A percentile compares a stretch with the other conserved stretches of the same genome.
Evolutionary conservation across 2,329 filamentous ascomycete genomes (phyloP).

Genomic region (Xylariaceae sp.): DNA sequence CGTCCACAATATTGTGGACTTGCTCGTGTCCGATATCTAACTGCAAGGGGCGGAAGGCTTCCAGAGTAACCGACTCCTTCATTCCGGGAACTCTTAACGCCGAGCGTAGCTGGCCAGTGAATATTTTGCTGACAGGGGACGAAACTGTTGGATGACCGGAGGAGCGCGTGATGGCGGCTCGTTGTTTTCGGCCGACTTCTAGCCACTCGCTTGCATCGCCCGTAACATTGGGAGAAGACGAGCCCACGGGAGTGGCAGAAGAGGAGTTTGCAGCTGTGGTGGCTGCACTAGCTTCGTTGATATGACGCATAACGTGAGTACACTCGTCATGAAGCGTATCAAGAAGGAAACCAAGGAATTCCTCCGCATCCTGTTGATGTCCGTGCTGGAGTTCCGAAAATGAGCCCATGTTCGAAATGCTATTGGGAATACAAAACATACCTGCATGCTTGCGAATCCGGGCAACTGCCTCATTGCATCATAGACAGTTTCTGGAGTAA

Average conservation of each 20-base stretch:
- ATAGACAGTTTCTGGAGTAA: constrained; percentile 93
- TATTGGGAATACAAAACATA: constrained; percentile 40
- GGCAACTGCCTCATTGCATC: constrained; percentile 82
- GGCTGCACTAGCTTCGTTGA: constrained; percentile 29
- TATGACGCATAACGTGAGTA: constrained; percentile 63
- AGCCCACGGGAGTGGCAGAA: constrained; percentile 31
- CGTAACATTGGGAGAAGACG: constrained; percentile 41
- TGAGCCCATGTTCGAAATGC: constrained; percentile 5
- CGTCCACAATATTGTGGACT: constrained; percentile 87
- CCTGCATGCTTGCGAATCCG: constrained; percentile 87
- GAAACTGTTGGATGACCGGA: constrained; percentile 68
- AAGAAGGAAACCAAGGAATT: constrained; percentile 89
- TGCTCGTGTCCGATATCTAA: constrained; percentile 86
- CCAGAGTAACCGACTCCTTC: constrained; percentile 85
- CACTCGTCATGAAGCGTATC: constrained; percentile 94
- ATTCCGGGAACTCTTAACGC: constrained; percentile 81
- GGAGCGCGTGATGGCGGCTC: constrained; percentile 76
- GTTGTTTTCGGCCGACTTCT: constrained; percentile 90
- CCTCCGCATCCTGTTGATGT: constrained; percentile 96
- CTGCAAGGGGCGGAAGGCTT: constrained; percentile 91
- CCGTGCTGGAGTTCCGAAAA: constrained; percentile 56
- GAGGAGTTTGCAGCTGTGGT: constrained; percentile 32
- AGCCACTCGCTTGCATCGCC: constrained; percentile 67
- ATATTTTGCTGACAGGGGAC: constrained; percentile 89
- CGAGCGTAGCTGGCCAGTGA: constrained; percentile 84